A percentile compares a stretch with the other conserved stretches of the same genome.
Conservation (phyloP, 768 basidiomycete genomes). For the Termitomyces sp. region DNA sequence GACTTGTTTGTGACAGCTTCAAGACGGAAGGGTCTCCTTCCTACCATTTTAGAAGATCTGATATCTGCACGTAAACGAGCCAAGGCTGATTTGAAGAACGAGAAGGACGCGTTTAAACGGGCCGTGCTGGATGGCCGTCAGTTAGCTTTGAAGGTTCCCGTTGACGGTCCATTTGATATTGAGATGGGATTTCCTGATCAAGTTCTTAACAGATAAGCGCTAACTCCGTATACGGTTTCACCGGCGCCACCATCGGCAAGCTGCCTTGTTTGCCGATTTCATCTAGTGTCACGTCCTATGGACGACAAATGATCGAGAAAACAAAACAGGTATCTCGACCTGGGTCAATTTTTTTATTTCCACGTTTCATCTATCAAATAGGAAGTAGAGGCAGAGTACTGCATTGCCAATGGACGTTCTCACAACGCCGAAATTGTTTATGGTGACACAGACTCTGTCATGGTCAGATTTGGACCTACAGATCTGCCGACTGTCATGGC, state of each 20-base stretch:
- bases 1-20: conserved; percentile 78
- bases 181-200: neutral
- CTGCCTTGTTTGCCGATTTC: conserved; percentile 94
- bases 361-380: conserved; percentile 18
- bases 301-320: conserved; percentile 98
- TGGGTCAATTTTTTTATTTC: neutral
- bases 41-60: conserved; percentile 89
- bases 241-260: conserved; percentile 96
- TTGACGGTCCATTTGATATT: neutral
- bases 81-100: conserved; percentile 93
- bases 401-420: conserved; percentile 73
- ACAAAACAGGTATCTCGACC: conserved; percentile 68
- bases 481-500: conserved; percentile 87
- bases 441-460: conserved; percentile 98
- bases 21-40: conserved; percentile 82
- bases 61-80: conserved; percentile 92
- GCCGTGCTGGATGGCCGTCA: conserved; percentile 97
- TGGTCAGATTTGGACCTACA: conserved; percentile 92
- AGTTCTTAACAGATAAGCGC: conserved; percentile 71
- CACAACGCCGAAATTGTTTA: conserved; percentile 95
- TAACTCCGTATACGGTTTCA: conserved; percentile 99
- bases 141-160: conserved; percentile 81
- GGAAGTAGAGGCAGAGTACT: conserved; percentile 90
- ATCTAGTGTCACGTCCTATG: conserved; percentile 92
- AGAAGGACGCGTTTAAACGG: conserved; percentile 94